Evolutionary conservation across 257 asterid genomes (phyloP).

Genomic region (Gardenia jasminoides): DNA sequence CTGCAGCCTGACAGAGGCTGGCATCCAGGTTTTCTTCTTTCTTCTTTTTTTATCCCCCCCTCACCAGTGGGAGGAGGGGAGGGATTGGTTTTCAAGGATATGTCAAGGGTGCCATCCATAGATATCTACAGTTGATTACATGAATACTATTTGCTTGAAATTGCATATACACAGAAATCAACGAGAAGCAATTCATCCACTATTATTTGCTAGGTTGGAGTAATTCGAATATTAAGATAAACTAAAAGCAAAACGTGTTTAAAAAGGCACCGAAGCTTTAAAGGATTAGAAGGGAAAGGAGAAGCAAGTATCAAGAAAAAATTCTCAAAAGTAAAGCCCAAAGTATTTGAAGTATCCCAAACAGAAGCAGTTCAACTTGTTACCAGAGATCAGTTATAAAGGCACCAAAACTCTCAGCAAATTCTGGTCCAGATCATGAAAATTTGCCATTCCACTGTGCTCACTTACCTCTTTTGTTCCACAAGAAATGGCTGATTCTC

Average conservation of each 20-base stretch:
- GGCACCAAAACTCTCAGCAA: neutral
- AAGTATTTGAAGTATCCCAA: neutral
- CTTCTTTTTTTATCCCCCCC: too few species aligned
- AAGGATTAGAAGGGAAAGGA: neutral
- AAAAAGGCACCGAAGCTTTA: neutral
- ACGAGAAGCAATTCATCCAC: neutral
- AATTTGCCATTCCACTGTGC: neutral
- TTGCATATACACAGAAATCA: neutral
- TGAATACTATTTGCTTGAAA: neutral
- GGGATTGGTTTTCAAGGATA: too few species aligned
- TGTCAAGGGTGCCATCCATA: too few species aligned
- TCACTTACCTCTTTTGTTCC: slow-evolving; percentile 22
- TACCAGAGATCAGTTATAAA: neutral
- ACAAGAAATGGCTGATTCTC: slow-evolving; percentile 21
- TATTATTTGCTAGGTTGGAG: neutral
- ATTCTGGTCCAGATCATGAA: neutral
- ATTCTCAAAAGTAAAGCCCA: neutral
- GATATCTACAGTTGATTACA: too few species aligned
- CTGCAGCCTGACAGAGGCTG: too few species aligned
- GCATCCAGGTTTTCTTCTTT: too few species aligned
- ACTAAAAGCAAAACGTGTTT: neutral
- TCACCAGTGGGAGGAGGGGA: too few species aligned
- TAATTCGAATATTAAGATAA: neutral
- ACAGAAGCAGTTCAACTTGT: neutral
- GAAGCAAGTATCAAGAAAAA: neutral